These are phyloP conservation scores for Phyllosticta citrichinensis DNA, from an alignment of 2,329 filamentous ascomycete genomes.

Conservation along the genomic window DNA sequence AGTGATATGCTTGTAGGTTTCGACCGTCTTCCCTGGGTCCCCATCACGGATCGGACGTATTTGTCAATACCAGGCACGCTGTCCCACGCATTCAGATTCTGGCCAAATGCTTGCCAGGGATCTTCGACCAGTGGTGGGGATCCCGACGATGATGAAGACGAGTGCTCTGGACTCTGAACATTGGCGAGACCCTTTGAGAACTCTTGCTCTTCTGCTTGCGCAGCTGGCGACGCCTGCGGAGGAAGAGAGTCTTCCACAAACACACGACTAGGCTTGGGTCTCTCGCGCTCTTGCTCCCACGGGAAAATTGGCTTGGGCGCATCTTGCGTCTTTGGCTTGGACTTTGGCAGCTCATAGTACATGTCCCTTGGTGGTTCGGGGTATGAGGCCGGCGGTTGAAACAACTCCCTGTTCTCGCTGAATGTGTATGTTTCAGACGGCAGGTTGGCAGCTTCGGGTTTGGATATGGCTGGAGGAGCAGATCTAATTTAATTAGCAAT, in stretches of 20 bases:
- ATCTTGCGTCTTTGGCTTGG: conserved; percentile 46
- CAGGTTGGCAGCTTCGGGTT: conserved; percentile 78
- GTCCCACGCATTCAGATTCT: conserved; percentile 79
- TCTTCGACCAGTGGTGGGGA: conserved; percentile 34
- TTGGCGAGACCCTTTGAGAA: not conserved
- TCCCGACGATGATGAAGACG: conserved; percentile 13
- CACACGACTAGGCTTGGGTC: conserved; percentile 52
- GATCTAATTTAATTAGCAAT: conserved; percentile 18
- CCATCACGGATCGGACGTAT: conserved; percentile 65
- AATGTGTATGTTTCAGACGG: conserved; percentile 72
- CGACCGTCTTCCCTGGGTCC: conserved; percentile 50
- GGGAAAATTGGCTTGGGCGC: conserved; percentile 69
- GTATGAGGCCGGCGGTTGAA: conserved; percentile 66
- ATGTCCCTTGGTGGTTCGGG: conserved; percentile 78
- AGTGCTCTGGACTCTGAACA: not conserved
- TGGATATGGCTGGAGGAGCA: conserved; percentile 52
- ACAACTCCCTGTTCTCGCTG: conserved; percentile 65
- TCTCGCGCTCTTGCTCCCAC: conserved; percentile 66
- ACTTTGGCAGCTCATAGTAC: conserved; percentile 71
- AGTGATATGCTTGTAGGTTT: conserved; percentile 30
- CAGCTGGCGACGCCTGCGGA: conserved; percentile 17
- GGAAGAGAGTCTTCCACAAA: conserved; percentile 49
- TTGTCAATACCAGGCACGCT: conserved; percentile 76
- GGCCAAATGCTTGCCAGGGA: conserved; percentile 64
- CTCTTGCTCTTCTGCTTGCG: conserved; percentile 2